phyloP scores from a whole-genome alignment of 2,329 filamentous ascomycete genomes.

The Ophiobolus disseminans region DNA sequence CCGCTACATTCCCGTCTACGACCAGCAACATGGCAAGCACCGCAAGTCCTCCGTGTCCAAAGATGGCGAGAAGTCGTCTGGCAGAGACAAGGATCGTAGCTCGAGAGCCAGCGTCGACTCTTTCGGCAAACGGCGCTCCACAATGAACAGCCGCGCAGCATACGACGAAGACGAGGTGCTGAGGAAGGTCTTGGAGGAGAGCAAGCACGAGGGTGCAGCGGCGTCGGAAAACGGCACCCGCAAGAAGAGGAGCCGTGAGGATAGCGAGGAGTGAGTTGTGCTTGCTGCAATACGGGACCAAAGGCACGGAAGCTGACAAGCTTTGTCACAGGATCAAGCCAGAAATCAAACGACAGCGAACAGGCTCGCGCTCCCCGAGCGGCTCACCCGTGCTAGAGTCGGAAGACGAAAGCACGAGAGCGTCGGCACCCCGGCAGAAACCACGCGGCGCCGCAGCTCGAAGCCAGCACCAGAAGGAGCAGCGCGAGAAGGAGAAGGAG shows the following conservation, averaged over 20 bases:
- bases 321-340: constrained; percentile 67
- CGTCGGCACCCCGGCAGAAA: constrained; percentile 54
- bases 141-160: constrained; percentile 95
- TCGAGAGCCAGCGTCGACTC: constrained; percentile 62
- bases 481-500: constrained; percentile 72
- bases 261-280: constrained; percentile 86
- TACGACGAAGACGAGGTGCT: constrained; percentile 95
- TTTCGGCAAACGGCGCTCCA: constrained; percentile 84
- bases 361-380: constrained; percentile 59
- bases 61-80: constrained; percentile 62
- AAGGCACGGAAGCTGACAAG: constrained; percentile 33
- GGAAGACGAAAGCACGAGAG: constrained; percentile 68
- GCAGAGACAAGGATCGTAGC: constrained; percentile 64
- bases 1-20: constrained; percentile 67
- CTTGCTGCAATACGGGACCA: constrained; percentile 11
- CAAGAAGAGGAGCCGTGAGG: constrained; percentile 85
- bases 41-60: constrained; percentile 71
- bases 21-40: constrained; percentile 59
- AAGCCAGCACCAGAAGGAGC: constrained; percentile 67
- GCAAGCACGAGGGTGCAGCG: constrained; percentile 77
- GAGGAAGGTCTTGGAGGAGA: constrained; percentile 89
- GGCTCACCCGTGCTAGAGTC: constrained; percentile 67
- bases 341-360: constrained; percentile 81
- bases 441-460: constrained; percentile 55
- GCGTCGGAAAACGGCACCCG: constrained; percentile 64